phyloP scores from a whole-genome alignment of 2,329 filamentous ascomycete genomes.

The Fusarium hainanense region DNA sequence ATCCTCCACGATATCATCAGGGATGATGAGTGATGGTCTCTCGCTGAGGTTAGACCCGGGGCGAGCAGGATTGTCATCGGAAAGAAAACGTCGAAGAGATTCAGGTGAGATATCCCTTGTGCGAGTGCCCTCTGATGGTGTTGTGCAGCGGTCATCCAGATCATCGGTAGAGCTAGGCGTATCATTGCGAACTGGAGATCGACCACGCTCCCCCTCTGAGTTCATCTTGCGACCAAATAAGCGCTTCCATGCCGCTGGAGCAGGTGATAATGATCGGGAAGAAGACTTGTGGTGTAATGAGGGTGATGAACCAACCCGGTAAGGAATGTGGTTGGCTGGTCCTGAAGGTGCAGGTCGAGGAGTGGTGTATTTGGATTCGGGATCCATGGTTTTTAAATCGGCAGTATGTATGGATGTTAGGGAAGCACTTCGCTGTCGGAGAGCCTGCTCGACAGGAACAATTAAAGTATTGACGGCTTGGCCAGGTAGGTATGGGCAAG shows the following conservation, averaged over 20 bases:
- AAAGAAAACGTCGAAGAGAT: constrained; percentile 63
- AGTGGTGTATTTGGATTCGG: constrained; percentile 78
- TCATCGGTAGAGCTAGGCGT: constrained; percentile 18
- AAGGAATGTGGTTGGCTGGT: constrained; percentile 31
- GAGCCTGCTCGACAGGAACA: constrained; percentile 76
- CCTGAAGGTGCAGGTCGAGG: constrained; percentile 68
- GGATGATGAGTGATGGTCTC: constrained; percentile 50
- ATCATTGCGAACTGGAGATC: constrained; percentile 47
- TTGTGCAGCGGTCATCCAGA: constrained; percentile 35
- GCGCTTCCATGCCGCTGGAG: constrained; percentile 61
- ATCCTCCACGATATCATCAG: constrained; percentile 53
- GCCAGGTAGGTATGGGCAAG: constrained; percentile 87
- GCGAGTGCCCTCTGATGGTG: constrained; percentile 55
- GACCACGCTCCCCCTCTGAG: constrained; percentile 50
- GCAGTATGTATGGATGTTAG: constrained; percentile 68
- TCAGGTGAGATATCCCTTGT: constrained; percentile 67
- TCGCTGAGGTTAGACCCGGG: constrained; percentile 45
- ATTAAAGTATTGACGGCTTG: constrained; percentile 87
- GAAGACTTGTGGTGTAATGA: constrained; percentile 54
- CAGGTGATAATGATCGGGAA: constrained; percentile 60
- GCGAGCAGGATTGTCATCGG: constrained; percentile 55
- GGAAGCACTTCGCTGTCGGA: constrained; percentile 72
- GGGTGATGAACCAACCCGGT: constrained; percentile 49
- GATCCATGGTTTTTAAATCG: constrained; percentile 80
- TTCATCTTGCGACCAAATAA: constrained; percentile 60